Percentiles rank a stretch among this genome's conserved stretches.
These are phyloP conservation scores for Podila epigama DNA, from an alignment of 192 early-diverging fungal species.

Conservation along the genomic window DNA sequence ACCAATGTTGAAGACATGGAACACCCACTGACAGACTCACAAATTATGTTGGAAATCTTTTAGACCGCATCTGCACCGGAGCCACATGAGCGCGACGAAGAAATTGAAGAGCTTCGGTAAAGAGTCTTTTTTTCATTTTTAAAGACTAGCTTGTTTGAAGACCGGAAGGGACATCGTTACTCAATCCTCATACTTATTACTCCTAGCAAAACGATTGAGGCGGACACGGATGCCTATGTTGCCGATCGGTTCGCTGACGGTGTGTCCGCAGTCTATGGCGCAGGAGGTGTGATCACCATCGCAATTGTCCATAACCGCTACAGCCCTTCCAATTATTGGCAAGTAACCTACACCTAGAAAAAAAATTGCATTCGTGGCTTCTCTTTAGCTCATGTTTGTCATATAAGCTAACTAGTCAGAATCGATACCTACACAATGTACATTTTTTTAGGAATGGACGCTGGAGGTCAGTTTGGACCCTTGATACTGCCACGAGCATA, in stretches of 20 bases:
- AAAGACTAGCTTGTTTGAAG: neutral
- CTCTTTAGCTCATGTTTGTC: no score
- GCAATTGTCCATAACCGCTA: conserved; percentile 91
- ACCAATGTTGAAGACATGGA: no score
- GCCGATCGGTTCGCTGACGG: conserved; percentile 85
- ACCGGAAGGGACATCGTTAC: neutral
- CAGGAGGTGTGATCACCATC: conserved; percentile 60
- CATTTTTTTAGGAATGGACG: conserved; percentile 78
- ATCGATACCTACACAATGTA: no score
- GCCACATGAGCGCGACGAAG: conserved; percentile 31
- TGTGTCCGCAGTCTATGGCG: conserved; percentile 67
- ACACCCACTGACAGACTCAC: no score
- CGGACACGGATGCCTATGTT: conserved; percentile 68
- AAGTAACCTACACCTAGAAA: no score
- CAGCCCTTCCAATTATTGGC: conserved; percentile 95
- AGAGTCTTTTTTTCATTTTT: neutral
- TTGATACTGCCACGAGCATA: conserved; percentile 60
- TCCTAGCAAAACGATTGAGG: conserved; percentile 63
- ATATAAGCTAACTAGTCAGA: no score
- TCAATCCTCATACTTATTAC: neutral
- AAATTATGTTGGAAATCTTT: neutral
- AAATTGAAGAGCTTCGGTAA: conserved; percentile 51
- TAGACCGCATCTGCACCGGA: conserved; percentile 49
- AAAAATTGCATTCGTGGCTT: neutral
- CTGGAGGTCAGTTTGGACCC: conserved; percentile 88